Conservation (phyloP, 1,139 yeast genomes). For the Waltiozyma sp. region DNA sequence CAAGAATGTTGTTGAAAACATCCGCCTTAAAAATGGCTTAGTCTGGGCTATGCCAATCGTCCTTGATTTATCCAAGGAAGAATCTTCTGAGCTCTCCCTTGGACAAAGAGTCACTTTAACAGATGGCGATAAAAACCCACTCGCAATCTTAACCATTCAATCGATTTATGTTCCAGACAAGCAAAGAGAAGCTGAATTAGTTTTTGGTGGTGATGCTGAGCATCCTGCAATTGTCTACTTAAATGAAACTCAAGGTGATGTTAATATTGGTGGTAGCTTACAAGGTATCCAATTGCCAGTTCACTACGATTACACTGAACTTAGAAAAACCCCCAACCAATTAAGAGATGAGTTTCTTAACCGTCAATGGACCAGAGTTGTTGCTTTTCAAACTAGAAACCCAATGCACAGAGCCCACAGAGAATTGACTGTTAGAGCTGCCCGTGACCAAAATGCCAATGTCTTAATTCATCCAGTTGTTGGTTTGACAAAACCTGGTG, state of each 20-base stretch:
- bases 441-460: conserved; percentile 65
- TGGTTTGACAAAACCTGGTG: conserved; percentile 95
- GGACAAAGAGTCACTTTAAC: conserved; percentile 64
- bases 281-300: conserved; percentile 78
- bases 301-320: conserved; percentile 83
- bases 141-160: conserved; percentile 71
- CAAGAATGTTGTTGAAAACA: conserved; percentile 62
- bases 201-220: conserved; percentile 94
- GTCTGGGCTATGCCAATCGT: conserved; percentile 94
- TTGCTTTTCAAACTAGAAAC: conserved; percentile 95
- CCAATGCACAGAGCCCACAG: conserved; percentile 99
- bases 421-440: conserved; percentile 92
- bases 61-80: conserved; percentile 55
- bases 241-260: conserved; percentile 64
- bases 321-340: conserved; percentile 86
- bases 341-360: conserved; percentile 71
- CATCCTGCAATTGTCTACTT: conserved; percentile 86
- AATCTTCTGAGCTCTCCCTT: conserved; percentile 35
- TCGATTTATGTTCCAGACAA: conserved; percentile 81
- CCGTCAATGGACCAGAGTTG: conserved; percentile 84
- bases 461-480: conserved; percentile 94
- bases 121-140: conserved; percentile 73
- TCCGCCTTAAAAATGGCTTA: conserved; percentile 67
- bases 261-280: conserved; percentile 77
- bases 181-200: conserved; percentile 65